These are phyloP conservation scores for Penstemon davidsonii DNA, from an alignment of 257 asterid genomes.

Conservation along the genomic window DNA sequence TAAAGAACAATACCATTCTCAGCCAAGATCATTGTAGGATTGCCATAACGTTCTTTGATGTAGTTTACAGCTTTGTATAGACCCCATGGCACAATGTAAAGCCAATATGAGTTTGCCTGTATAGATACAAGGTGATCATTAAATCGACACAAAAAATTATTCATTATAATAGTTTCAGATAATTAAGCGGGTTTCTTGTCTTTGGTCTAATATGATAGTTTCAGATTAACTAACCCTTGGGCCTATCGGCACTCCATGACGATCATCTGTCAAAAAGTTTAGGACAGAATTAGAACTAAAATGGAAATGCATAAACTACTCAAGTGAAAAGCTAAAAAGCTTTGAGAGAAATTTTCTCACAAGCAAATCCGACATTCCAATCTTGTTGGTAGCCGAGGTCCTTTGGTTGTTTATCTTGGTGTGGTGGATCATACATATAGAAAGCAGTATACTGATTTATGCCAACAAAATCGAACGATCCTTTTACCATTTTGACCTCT, in stretches of 20 bases:
- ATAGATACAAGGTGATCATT: neutral
- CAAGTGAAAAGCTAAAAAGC: neutral
- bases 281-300: neutral
- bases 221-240: conserved; percentile 49
- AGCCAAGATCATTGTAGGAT: conserved; percentile 75
- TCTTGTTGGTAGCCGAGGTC: conserved; percentile 75
- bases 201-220: neutral
- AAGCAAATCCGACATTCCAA: conserved; percentile 76
- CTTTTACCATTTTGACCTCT: conserved; percentile 79
- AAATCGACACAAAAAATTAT: neutral
- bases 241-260: conserved; percentile 89
- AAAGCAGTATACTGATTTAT: conserved; percentile 87
- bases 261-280: conserved; percentile 44
- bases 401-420: conserved; percentile 31
- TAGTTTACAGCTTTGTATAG: conserved; percentile 78
- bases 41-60: conserved; percentile 73
- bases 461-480: conserved; percentile 79
- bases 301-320: neutral
- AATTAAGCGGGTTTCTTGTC: too few species aligned
- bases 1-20: conserved; percentile 59
- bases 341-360: conserved; percentile 39
- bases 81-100: conserved; percentile 94
- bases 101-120: conserved; percentile 85
- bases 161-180: neutral
- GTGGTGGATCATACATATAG: conserved; percentile 59